Percentiles rank a stretch among this genome's conserved stretches.
phyloP scores from a whole-genome alignment of 495 filamentous ascomycete genomes.

The Penicillium odoratum region DNA sequence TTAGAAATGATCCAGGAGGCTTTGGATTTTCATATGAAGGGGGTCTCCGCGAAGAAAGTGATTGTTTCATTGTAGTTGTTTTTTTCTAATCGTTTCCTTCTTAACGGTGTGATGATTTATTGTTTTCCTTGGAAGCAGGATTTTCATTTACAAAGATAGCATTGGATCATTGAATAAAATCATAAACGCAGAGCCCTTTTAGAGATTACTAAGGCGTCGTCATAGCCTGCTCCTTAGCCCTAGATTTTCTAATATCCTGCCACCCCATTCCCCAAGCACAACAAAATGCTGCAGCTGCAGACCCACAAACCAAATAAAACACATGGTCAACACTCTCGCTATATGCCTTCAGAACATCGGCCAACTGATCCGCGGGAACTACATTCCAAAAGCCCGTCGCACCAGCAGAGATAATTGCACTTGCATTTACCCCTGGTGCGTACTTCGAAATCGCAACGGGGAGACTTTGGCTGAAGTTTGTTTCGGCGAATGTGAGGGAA shows the following conservation, averaged over 20 bases:
- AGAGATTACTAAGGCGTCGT: too few species aligned
- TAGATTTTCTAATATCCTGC: conserved; percentile 10
- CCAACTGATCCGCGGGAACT: conserved; percentile 42
- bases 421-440: conserved; percentile 35
- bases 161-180: too few species aligned
- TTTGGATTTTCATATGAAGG: conserved; percentile 30
- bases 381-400: conserved; percentile 54
- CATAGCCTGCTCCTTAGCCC: neutral
- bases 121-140: too few species aligned
- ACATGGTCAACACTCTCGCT: conserved; percentile 34
- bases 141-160: too few species aligned
- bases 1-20: conserved; percentile 37
- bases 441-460: conserved; percentile 44
- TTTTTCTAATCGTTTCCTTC: neutral
- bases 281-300: conserved; percentile 26
- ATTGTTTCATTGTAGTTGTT: conserved; percentile 1
- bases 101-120: too few species aligned
- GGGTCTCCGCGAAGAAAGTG: conserved; percentile 40
- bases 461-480: conserved; percentile 65
- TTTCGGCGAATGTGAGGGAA: conserved; percentile 65
- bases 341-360: conserved; percentile 59
- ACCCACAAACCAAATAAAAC: conserved; percentile 41
- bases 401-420: conserved; percentile 54
- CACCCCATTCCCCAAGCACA: conserved; percentile 49
- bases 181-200: too few species aligned